Evolutionary conservation across 164 flowering plant species (phyloP).

Genomic region (Vitis vinifera): DNA sequence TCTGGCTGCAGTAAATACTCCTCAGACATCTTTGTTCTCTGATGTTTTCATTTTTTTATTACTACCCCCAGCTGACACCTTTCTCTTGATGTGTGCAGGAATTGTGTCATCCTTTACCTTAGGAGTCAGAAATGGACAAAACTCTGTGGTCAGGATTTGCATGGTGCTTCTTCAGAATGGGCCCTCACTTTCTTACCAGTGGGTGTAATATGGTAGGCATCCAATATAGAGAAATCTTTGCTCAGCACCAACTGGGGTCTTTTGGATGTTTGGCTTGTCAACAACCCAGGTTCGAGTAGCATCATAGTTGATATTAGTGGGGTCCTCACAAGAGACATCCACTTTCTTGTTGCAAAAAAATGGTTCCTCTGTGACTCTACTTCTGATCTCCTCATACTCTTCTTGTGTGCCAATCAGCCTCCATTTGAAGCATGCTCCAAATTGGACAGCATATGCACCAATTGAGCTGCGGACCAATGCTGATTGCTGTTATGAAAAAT

Average conservation of each 20-base stretch:
- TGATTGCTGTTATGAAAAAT: slow-evolving; percentile 22
- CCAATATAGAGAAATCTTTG: slow-evolving; percentile 62
- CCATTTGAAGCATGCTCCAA: slow-evolving; percentile 76
- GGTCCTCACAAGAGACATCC: slow-evolving; percentile 58
- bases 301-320: slow-evolving; percentile 71
- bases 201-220: slow-evolving; percentile 59
- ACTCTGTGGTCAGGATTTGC: slow-evolving; percentile 46
- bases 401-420: slow-evolving; percentile 60
- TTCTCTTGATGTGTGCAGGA: slow-evolving; percentile 30
- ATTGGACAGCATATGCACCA: slow-evolving; percentile 58
- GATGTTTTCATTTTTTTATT: slow-evolving; percentile 26
- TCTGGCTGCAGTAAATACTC: too few species aligned
- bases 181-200: slow-evolving; percentile 61
- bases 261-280: slow-evolving; percentile 78
- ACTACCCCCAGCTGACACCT: slow-evolving; percentile 7
- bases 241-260: slow-evolving; percentile 61
- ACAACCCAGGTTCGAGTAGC: slow-evolving; percentile 64
- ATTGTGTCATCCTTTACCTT: slow-evolving; percentile 68
- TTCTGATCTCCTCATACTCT: slow-evolving; percentile 74
- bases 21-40: slow-evolving; percentile 1
- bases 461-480: slow-evolving; percentile 6
- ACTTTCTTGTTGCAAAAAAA: slow-evolving; percentile 48
- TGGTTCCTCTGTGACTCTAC: slow-evolving; percentile 51
- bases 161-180: slow-evolving; percentile 43
- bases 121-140: slow-evolving; percentile 36